Percentiles rank a stretch among this genome's conserved stretches.
These are phyloP conservation scores for Elongisporangium anandrum DNA, from an alignment of 352 stramenopile species.

Conservation along the genomic window DNA sequence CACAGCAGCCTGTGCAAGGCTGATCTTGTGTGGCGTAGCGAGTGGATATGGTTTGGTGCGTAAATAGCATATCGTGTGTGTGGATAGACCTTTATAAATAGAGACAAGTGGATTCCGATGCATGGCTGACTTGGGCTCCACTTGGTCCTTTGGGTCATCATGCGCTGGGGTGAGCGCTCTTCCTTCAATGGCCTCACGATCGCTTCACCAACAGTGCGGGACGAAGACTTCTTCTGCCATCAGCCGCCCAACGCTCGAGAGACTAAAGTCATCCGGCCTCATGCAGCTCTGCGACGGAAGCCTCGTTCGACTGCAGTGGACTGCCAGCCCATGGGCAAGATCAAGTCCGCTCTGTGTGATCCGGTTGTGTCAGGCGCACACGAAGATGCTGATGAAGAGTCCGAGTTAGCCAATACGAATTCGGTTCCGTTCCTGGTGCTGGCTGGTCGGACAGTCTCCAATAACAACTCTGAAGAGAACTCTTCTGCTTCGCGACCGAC, in stretches of 20 bases:
- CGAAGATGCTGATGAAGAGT: not conserved
- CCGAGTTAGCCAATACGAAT: not conserved
- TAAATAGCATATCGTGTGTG: not conserved
- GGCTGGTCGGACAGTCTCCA: not conserved
- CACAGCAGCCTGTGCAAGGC: not conserved
- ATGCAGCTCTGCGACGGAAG: not conserved
- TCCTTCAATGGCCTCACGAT: not conserved
- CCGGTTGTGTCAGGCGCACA: not conserved
- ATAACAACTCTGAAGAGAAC: slow-evolving; percentile 1
- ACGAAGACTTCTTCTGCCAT: not conserved
- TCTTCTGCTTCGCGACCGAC: not conserved
- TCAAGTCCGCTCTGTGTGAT: not conserved
- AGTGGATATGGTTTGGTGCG: not conserved
- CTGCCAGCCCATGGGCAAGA: not conserved
- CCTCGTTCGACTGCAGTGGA: not conserved
- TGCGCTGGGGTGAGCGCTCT: not conserved
- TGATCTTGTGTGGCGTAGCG: not conserved
- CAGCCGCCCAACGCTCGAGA: not conserved
- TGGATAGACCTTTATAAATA: not conserved
- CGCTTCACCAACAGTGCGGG: not conserved
- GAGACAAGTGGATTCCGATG: not conserved
- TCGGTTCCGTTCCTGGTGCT: not conserved
- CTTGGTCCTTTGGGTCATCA: not conserved
- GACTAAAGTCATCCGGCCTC: not conserved
- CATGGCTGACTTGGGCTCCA: not conserved